These are phyloP conservation scores for Cladobotryum mycophilum DNA, from an alignment of 2,329 filamentous ascomycete genomes.

Conservation along the genomic window DNA sequence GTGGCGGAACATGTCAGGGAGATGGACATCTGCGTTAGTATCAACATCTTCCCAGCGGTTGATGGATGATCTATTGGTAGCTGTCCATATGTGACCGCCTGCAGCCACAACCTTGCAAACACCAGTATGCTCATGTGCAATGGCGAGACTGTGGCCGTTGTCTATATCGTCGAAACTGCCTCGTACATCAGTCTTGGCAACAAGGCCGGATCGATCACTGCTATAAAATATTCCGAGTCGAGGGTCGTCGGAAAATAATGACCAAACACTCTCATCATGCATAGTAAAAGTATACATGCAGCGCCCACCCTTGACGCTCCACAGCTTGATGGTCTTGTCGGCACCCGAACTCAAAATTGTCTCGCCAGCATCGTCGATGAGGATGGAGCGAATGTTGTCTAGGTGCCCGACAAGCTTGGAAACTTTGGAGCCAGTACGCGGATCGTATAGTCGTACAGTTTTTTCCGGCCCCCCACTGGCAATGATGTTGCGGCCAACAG, in stretches of 20 bases:
- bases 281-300: slow-evolving; percentile 98
- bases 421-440: slow-evolving; percentile 78
- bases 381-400: slow-evolving; percentile 84
- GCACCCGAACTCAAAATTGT: slow-evolving; percentile 91
- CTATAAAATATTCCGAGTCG: slow-evolving; percentile 89
- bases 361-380: slow-evolving; percentile 83
- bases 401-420: slow-evolving; percentile 97
- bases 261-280: slow-evolving; percentile 99
- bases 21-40: slow-evolving; percentile 64
- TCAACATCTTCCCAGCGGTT: slow-evolving; percentile 88
- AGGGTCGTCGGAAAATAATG: slow-evolving; percentile 81
- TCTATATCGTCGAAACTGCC: slow-evolving; percentile 62
- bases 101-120: slow-evolving; percentile 63
- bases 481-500: slow-evolving; percentile 70
- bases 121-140: slow-evolving; percentile 85
- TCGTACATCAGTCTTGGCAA: slow-evolving; percentile 93
- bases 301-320: slow-evolving; percentile 89
- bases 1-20: slow-evolving; percentile 49
- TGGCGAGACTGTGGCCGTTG: slow-evolving; percentile 82
- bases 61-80: slow-evolving; percentile 83
- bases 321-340: slow-evolving; percentile 95
- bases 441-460: slow-evolving; percentile 87
- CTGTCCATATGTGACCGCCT: slow-evolving; percentile 80
- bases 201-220: slow-evolving; percentile 80
- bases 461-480: slow-evolving; percentile 93